These are phyloP conservation scores for Xylaria sp. DNA, from an alignment of 2,329 filamentous ascomycete species.

Conservation along the genomic window DNA sequence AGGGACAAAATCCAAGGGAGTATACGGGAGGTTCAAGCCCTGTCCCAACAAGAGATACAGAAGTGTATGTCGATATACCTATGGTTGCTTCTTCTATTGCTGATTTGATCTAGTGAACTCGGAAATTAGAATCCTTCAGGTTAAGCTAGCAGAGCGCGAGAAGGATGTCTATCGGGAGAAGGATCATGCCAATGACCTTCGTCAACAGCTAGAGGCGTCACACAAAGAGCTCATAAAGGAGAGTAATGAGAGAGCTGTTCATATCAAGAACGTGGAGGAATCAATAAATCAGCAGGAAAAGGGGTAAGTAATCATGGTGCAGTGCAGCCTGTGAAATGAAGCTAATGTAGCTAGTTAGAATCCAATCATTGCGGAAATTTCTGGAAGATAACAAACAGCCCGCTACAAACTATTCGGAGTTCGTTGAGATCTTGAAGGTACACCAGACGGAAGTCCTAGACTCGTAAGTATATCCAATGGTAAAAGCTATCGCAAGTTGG, in stretches of 20 bases:
- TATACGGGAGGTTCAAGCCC: constrained; percentile 33
- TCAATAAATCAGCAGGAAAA: constrained; percentile 39
- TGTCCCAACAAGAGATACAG: constrained; percentile 35
- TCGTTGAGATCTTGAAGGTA: constrained; percentile 37
- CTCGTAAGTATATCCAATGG: constrained; percentile 35
- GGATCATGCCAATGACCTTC: constrained; percentile 37
- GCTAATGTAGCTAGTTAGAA: constrained; percentile 35
- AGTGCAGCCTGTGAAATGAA: neutral
- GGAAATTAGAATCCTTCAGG: constrained; percentile 37
- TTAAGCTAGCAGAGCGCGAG: constrained; percentile 40
- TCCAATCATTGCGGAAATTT: constrained; percentile 37
- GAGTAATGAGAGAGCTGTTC: constrained; percentile 25
- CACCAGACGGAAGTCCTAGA: constrained; percentile 35
- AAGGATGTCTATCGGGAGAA: constrained; percentile 42
- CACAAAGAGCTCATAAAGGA: constrained; percentile 40
- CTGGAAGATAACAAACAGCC: constrained; percentile 35
- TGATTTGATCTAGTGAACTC: constrained; percentile 39
- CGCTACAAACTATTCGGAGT: constrained; percentile 18
- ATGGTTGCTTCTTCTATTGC: constrained; percentile 8
- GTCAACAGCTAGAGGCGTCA: constrained; percentile 39
- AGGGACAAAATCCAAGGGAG: constrained; percentile 38
- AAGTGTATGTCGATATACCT: constrained; percentile 36
- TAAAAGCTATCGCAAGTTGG: neutral
- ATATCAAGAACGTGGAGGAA: constrained; percentile 30
- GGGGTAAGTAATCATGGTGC: constrained; percentile 35